Base-by-base conservation (phyloP, 2,329 filamentous ascomycete species). In the Stagonosporopsis chrysanthemi region DNA sequence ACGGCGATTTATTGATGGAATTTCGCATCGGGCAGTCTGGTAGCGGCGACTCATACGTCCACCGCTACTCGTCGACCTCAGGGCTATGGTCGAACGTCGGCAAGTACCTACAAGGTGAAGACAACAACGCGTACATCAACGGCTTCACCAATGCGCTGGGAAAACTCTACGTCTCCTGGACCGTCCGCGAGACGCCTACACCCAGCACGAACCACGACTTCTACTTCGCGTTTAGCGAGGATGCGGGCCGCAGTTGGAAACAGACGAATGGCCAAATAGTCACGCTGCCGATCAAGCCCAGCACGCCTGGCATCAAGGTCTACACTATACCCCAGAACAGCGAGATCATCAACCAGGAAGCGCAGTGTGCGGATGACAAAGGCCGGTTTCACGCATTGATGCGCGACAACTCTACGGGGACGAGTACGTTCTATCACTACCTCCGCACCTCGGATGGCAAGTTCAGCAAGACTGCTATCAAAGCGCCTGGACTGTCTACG, bases 91-190 rank as follows among this genome's bases (percentile, higher is more conserved):
- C 63, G 11, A 73, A 70, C n/a, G 67, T 76, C 0, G 78, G 78
- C 11, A 76, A 74, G n/a, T 78, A 79, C 50, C 68, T 81, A 7
- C 77, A 77, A 19, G 82, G 81, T 28, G 66, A 79, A 23, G 68
- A 74, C 39, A 82, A 80, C 68, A 84, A 82, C 66, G 81, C 82
- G 1, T 84, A 84, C 66, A 78, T 83, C 64, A 81, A 84, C 67
- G 81, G 81, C 9, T 70, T 83, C 42, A 78, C 77, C 58, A 73
- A 70, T 29, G 67, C 72, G 26, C 61, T 62, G 29, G 64, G 61
- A 1, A 71, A 70, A 12, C 72, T 83, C 1, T 78, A 79, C 64
- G 75, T 78, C 19, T 82, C 80, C 1, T 83, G 81, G 81, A 82
- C 83, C 0, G 82, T 81, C 57, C 79, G 82, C 15, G 80, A 77